Conservation (phyloP, 176 grass and related monocot species). For the Musa beccarii region DNA sequence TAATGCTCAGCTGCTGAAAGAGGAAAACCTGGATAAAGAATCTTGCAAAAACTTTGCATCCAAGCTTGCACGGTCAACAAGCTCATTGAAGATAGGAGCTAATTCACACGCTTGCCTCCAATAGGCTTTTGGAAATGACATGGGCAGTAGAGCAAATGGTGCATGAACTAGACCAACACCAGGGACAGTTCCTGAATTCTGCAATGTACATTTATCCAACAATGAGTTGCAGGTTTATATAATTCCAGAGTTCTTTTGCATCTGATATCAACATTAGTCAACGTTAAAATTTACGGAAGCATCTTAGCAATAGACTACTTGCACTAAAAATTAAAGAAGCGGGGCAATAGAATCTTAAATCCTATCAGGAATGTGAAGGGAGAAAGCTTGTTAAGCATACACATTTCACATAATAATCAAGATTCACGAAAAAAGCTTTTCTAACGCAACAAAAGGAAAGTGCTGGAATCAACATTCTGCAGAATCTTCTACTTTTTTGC, state of each 20-base stretch:
- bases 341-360: no score
- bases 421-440: no score
- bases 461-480: no score
- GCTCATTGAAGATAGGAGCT: slow-evolving; percentile 77
- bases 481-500: no score
- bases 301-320: no score
- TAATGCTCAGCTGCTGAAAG: background rate
- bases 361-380: no score
- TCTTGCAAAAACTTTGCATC: slow-evolving; percentile 74
- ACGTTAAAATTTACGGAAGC: no score
- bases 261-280: background rate
- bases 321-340: no score
- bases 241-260: background rate
- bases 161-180: slow-evolving; percentile 86
- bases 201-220: slow-evolving; percentile 17
- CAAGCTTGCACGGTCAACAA: slow-evolving; percentile 88
- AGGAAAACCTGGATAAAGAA: slow-evolving; percentile 62
- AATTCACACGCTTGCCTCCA: slow-evolving; percentile 77
- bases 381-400: no score
- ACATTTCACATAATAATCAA: no score
- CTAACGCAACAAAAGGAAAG: no score
- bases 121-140: slow-evolving; percentile 32
- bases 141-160: slow-evolving; percentile 57
- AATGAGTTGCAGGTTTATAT: background rate
- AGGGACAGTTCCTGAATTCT: slow-evolving; percentile 74